Conservation (phyloP, 2,329 filamentous ascomycete genomes). For the Alternaria consortialis region DNA sequence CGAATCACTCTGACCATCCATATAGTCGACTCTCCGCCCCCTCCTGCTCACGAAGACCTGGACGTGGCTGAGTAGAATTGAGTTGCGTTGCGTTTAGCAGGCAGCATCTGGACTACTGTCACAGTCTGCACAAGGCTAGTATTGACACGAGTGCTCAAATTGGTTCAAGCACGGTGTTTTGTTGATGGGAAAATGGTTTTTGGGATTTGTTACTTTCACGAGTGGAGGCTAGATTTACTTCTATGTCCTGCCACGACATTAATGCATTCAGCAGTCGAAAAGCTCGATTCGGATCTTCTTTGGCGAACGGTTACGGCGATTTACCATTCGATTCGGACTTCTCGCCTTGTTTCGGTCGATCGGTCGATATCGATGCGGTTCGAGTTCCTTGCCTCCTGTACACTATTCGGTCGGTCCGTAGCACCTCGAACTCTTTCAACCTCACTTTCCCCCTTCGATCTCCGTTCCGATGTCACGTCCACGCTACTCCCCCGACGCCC, state of each 20-base stretch:
- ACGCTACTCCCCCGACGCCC: conserved; percentile 17
- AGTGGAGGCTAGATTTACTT: conserved; percentile 37
- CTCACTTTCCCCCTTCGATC: conserved; percentile 22
- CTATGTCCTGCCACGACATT: conserved; percentile 42
- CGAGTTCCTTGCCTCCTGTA: conserved; percentile 44
- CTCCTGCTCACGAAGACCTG: conserved; percentile 84
- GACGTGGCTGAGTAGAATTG: conserved; percentile 81
- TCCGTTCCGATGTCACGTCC: conserved; percentile 16
- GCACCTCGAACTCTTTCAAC: conserved; percentile 40
- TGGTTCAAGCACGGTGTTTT: conserved; percentile 36
- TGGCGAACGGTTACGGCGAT: conserved; percentile 50
- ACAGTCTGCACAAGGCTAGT: conserved; percentile 28
- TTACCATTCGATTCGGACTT: conserved; percentile 45
- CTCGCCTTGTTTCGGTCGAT: conserved; percentile 41
- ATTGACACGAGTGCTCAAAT: conserved; percentile 29
- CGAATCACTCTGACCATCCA: conserved; percentile 39
- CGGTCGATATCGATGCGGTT: conserved; percentile 46
- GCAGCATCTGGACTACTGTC: conserved; percentile 19
- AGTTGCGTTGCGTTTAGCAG: conserved; percentile 23
- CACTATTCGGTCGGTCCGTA: conserved; percentile 51
- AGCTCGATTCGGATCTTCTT: conserved; percentile 42
- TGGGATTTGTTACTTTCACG: conserved; percentile 35
- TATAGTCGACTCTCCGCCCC: conserved; percentile 77
- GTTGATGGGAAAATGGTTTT: conserved; percentile 33
- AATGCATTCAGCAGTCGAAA: conserved; percentile 49